Evolutionary conservation across 805 yeast genomes (phyloP), one percentile per base, ranked within the genome.

Genomic region (Metschnikowia cerradonensis): DNA sequence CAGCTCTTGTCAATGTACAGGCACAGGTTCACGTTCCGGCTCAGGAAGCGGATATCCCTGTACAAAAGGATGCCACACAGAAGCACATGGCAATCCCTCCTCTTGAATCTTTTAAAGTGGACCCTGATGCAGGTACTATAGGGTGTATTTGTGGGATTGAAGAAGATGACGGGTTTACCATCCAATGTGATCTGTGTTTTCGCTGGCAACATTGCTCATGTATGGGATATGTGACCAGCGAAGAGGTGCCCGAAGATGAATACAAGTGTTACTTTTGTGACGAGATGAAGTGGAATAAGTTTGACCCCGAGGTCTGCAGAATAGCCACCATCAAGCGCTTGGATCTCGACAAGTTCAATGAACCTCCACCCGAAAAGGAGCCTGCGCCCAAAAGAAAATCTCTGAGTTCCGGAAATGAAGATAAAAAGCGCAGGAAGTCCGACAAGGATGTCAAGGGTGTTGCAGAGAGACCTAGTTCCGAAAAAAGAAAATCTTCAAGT

Each of bases 181-280:
- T 94, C 54, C 98, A 94, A 69, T 94, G 99, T 71, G 97, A 90
- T 65, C 77, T 81, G 33, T 91, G 98, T 67, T 84, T 80, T 66
- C 81, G 96, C 54, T 91, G 97, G 97, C 97, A 91, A 65, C 98
- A 91, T 70, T 90, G 94, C 26, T 75, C 81, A n/a, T 91, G 98
- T 67, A 88, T 90, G 80, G 86, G 86, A 6, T 88, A 88, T 51
- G 75, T 75, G 41, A 80, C 84, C 41, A 81, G 80, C 51, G 86
- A 81, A 37, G 84, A 86, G 45, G 95, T 84, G 0, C 96, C 96
- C 0, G 96, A 90, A 50, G 82, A 81, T 48, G 76, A 69, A 50
- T 91, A 87, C 63, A 72, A 81, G 30, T 91, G 98, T 63, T 88
- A 87, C 62, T 76, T 76, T 43, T 91, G 98, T 69, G 85, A 84